Evolutionary conservation across 306 rosid genomes (phyloP).

Genomic region (Cicer cuneatum): DNA sequence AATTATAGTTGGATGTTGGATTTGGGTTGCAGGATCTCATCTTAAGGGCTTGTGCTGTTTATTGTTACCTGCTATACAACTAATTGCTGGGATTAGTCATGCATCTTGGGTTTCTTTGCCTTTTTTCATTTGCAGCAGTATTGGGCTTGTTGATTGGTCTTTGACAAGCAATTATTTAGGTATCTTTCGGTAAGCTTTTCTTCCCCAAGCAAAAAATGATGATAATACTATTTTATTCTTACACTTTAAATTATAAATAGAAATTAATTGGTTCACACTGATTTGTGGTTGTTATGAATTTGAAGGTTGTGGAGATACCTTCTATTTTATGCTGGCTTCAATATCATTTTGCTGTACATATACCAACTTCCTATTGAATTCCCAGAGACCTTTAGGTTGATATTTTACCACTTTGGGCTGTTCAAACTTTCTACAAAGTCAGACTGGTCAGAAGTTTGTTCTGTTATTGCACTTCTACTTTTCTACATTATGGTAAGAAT

Average conservation of each 20-base stretch:
- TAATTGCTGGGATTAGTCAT: slow-evolving; percentile 87
- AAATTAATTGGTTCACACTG: slow-evolving; percentile 30
- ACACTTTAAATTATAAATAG: not conserved
- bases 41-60: slow-evolving; percentile 71
- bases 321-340: slow-evolving; percentile 78
- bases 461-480: slow-evolving; percentile 70
- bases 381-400: slow-evolving; percentile 59
- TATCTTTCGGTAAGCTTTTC: slow-evolving; percentile 69
- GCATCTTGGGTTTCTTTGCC: slow-evolving; percentile 93
- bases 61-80: slow-evolving; percentile 83
- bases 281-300: slow-evolving; percentile 44
- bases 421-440: slow-evolving; percentile 70
- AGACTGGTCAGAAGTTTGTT: slow-evolving; percentile 77
- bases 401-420: slow-evolving; percentile 71
- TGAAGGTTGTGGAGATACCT: slow-evolving; percentile 95
- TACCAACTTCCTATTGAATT: slow-evolving; percentile 81
- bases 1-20: slow-evolving; percentile 30
- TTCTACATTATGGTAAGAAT: slow-evolving; percentile 79
- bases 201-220: not conserved
- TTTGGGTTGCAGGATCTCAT: slow-evolving; percentile 69
- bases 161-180: slow-evolving; percentile 82
- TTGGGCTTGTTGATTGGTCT: slow-evolving; percentile 90
- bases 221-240: slow-evolving; percentile 28
- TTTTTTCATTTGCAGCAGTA: slow-evolving; percentile 83
- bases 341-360: slow-evolving; percentile 71